Percentiles rank a stretch among this genome's conserved stretches.
phyloP scores from a whole-genome alignment of 1,284 basidiomycete species.

The Fomitopsis palustris region DNA sequence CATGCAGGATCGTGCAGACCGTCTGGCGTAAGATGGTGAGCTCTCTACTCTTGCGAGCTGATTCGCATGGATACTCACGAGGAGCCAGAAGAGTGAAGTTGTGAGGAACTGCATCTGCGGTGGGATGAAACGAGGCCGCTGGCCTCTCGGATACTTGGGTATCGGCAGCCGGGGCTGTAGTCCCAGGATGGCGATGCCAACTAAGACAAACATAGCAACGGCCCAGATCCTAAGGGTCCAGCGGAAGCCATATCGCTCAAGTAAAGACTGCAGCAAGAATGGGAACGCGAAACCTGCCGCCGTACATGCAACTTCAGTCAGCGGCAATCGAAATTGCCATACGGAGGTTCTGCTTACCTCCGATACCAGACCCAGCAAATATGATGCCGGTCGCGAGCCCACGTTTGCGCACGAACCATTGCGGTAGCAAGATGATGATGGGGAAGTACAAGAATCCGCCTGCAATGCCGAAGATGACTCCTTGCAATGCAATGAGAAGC shows the following conservation, averaged over 20 bases:
- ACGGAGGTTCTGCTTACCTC: conserved; percentile 9
- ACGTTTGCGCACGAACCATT: conserved; percentile 21
- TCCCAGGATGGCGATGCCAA: conserved; percentile 20
- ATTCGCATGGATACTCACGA: conserved; percentile 8
- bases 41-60: too few relatives aligned
- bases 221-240: conserved; percentile 28
- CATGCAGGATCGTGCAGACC: neutral
- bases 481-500: conserved; percentile 26
- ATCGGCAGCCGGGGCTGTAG: conserved; percentile 22
- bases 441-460: conserved; percentile 24
- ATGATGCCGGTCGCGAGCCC: conserved; percentile 27
- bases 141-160: conserved; percentile 16
- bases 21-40: neutral
- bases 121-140: conserved; percentile 20
- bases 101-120: conserved; percentile 24
- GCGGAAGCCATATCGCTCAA: conserved; percentile 21
- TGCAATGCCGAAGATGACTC: conserved; percentile 22
- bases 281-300: conserved; percentile 24
- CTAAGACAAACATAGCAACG: conserved; percentile 15
- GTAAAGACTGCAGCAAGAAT: conserved; percentile 21
- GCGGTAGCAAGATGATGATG: conserved; percentile 20
- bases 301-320: neutral
- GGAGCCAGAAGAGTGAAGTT: conserved; percentile 21
- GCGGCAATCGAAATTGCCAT: neutral
- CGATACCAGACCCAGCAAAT: conserved; percentile 26